Evolutionary conservation across 1,284 basidiomycete species (phyloP), one percentile per base, ranked within the genome.

Genomic region (Leucoagaricus sp.): DNA sequence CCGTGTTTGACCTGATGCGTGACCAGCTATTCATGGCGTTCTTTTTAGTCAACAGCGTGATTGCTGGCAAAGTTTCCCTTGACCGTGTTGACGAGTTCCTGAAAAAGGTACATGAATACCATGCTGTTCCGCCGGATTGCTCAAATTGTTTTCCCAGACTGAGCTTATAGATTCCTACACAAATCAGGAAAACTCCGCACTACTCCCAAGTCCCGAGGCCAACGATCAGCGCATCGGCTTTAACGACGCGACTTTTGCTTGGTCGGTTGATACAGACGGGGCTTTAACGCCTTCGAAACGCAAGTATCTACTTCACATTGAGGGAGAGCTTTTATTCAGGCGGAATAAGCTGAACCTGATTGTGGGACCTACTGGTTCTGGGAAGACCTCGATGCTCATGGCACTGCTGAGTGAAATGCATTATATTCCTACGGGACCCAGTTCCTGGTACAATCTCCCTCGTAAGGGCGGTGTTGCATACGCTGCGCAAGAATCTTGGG

Each of bases 401-500:
- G 79, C 78, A 5, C 69, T 83, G 3, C 69, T 83, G 8, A 80
- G 81, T n/a, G 82, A 86, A 63, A 81, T 87, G 84, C 84, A 87
- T 62, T 85, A 81, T 62, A 67, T 79, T 15, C 77, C 82, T 4
- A 67, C 72, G 7, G 74, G 75, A 5, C 74, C 80, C 10, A 78
- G 78, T 33, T 82, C 86, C 0, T 87, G 84, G 76, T 86, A 78
- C 68, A 83, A 81, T 58, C 76, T 91, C 6, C 88, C 89, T n/a
- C 78, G 87, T 7, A 69, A 73, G 1, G 79, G 80, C 10, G 88
- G 89, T 5, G 80, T 92, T 4, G 84, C 86, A 0, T 91, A 89
- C 69, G 86, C 87, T 4, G 85, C 87, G 0, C 89, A 93, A 67
- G 87, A 91, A 63, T 84, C 86, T 1, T 93, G 89, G 89, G 85